A percentile compares a stretch with the other conserved stretches of the same genome.
These are phyloP conservation scores for Stereocaulon alpinum DNA, from an alignment of 495 filamentous ascomycete genomes.

Conservation along the genomic window DNA sequence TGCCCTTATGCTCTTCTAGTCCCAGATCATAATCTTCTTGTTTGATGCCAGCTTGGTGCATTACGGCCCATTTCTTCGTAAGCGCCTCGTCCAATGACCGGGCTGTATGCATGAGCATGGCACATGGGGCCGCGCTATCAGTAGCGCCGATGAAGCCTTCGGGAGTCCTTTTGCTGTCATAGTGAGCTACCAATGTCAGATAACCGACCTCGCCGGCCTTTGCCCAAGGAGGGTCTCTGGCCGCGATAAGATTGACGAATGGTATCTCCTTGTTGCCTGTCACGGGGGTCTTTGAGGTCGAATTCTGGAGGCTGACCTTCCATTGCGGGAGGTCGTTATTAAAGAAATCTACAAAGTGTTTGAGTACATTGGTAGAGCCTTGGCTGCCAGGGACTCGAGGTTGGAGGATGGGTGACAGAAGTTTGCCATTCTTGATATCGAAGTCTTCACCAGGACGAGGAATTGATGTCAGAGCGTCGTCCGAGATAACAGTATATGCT, in stretches of 20 bases:
- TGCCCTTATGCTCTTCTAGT: slow-evolving; percentile 62
- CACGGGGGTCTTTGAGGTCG: slow-evolving; percentile 66
- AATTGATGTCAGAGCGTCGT: slow-evolving; percentile 54
- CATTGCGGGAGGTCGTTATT: slow-evolving; percentile 60
- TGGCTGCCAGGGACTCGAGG: slow-evolving; percentile 81
- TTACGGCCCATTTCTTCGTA: slow-evolving; percentile 67
- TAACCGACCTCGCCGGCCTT: slow-evolving; percentile 61
- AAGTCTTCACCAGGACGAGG: slow-evolving; percentile 68
- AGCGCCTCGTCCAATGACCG: slow-evolving; percentile 68
- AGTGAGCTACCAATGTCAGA: slow-evolving; percentile 85
- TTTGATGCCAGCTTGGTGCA: slow-evolving; percentile 46
- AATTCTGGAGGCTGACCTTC: slow-evolving; percentile 76
- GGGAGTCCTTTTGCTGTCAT: slow-evolving; percentile 75
- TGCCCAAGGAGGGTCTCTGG: slow-evolving; percentile 82
- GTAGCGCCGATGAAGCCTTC: slow-evolving; percentile 87
- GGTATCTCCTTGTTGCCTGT: slow-evolving; percentile 59
- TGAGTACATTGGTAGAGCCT: slow-evolving; percentile 60
- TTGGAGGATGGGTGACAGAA: slow-evolving; percentile 83
- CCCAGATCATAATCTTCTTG: slow-evolving; percentile 28
- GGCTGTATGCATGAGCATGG: slow-evolving; percentile 80
- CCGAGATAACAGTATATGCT: slow-evolving; percentile 66
- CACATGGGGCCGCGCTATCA: slow-evolving; percentile 88
- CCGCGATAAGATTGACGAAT: slow-evolving; percentile 77
- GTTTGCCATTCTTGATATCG: slow-evolving; percentile 58
- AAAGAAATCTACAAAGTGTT: slow-evolving; percentile 81